A percentile compares a stretch with the other conserved stretches of the same genome.
Conservation (phyloP, 768 basidiomycete genomes). For the Boletus sp. region DNA sequence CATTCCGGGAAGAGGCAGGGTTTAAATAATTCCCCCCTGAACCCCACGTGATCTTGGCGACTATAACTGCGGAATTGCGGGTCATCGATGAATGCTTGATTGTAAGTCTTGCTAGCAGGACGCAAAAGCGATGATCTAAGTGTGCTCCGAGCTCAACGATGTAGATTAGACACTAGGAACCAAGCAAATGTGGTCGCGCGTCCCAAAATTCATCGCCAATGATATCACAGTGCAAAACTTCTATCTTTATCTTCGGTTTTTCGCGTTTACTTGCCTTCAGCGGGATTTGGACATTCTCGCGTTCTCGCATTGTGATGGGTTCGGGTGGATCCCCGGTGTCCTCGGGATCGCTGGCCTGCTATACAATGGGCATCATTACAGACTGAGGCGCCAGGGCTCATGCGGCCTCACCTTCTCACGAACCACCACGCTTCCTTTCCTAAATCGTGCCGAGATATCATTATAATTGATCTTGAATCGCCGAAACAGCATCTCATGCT, state of each 20-base stretch:
- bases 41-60: background rate
- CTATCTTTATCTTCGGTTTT: constrained; percentile 44
- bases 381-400: background rate
- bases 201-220: constrained; percentile 83
- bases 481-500: constrained; percentile 87
- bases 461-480: constrained; percentile 90
- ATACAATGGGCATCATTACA: background rate
- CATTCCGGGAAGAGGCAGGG: background rate
- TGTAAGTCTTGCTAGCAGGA: too few species aligned
- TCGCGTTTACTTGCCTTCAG: constrained; percentile 30
- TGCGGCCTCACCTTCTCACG: constrained; percentile 49
- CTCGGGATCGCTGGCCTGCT: constrained; percentile 10
- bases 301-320: too few species aligned
- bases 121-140: background rate
- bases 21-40: background rate
- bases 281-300: constrained; percentile 14
- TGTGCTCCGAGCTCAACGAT: background rate
- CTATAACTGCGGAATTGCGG: background rate
- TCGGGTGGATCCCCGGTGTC: background rate
- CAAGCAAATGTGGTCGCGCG: constrained; percentile 51
- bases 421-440: constrained; percentile 84
- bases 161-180: background rate
- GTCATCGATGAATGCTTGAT: background rate
- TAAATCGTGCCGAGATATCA: constrained; percentile 59
- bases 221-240: constrained; percentile 76